Evolutionary conservation across 2,329 filamentous ascomycete genomes (phyloP).

Genomic region (Diaporthe citriasiana): DNA sequence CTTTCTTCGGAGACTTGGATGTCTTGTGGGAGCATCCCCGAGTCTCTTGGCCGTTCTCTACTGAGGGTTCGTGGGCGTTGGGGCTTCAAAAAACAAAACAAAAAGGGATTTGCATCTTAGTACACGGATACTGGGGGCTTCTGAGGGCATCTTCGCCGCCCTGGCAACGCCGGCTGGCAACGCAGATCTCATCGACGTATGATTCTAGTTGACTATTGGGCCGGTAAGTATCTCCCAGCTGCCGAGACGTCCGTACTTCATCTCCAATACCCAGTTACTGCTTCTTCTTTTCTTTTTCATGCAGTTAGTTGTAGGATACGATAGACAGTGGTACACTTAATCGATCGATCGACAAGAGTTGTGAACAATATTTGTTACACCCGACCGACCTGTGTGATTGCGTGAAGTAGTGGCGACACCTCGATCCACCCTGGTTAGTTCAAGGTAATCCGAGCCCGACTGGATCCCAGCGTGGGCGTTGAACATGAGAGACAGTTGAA

Average conservation of each 20-base stretch:
- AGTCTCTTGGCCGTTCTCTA: slow-evolving; percentile 38
- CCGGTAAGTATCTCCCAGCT: slow-evolving; percentile 45
- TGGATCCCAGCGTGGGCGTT: background rate
- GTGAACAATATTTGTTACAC: background rate
- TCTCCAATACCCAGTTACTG: slow-evolving; percentile 29
- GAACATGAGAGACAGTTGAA: background rate
- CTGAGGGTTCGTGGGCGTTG: slow-evolving; percentile 44
- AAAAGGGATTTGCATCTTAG: slow-evolving; percentile 40
- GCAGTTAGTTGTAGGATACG: slow-evolving; percentile 38
- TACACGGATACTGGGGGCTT: slow-evolving; percentile 28
- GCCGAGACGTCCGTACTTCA: background rate
- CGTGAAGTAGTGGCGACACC: background rate
- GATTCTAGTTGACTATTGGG: slow-evolving; percentile 43
- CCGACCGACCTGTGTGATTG: background rate
- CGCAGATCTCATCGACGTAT: slow-evolving; percentile 41
- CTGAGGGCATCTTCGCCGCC: slow-evolving; percentile 21
- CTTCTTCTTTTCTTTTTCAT: too few species aligned
- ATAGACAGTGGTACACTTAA: slow-evolving; percentile 28
- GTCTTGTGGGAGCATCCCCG: slow-evolving; percentile 43
- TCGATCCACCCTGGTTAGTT: background rate
- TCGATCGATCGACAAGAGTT: slow-evolving; percentile 28
- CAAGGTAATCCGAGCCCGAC: background rate
- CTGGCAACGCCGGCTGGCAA: slow-evolving; percentile 43
- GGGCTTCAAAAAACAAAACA: slow-evolving; percentile 37
- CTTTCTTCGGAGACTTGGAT: slow-evolving; percentile 41